Conservation (phyloP, 2,329 filamentous ascomycete species). For the Macrophomina tecta region DNA sequence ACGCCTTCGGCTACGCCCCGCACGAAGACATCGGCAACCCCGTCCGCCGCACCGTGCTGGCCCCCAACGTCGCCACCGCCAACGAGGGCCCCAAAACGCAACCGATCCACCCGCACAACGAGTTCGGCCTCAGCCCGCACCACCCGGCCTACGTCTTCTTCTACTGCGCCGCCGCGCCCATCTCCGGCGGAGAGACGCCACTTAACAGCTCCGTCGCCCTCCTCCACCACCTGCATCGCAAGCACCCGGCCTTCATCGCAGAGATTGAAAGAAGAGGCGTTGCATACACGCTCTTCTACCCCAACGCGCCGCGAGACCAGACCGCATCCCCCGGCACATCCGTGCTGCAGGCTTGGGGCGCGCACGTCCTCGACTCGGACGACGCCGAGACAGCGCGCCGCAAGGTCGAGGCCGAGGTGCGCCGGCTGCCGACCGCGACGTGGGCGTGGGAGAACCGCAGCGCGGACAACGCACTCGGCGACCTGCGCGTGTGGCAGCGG, state of each 20-base stretch:
- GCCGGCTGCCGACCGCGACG: constrained; percentile 29
- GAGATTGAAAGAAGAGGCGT: constrained; percentile 29
- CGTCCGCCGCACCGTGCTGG: constrained; percentile 27
- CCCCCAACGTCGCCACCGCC: constrained; percentile 30
- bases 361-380: constrained; percentile 29
- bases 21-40: constrained; percentile 32
- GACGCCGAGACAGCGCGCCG: constrained; percentile 26
- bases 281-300: constrained; percentile 31
- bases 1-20: constrained; percentile 29
- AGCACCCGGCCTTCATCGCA: constrained; percentile 30
- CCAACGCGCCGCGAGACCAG: constrained; percentile 28
- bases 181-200: constrained; percentile 31
- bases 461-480: constrained; percentile 17
- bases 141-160: constrained; percentile 31
- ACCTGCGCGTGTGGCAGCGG: constrained; percentile 27
- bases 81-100: constrained; percentile 31
- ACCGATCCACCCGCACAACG: constrained; percentile 32
- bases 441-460: constrained; percentile 29
- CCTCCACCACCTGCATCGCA: constrained; percentile 26
- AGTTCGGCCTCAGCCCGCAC: constrained; percentile 31
- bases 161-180: constrained; percentile 27
- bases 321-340: constrained; percentile 28
- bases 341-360: constrained; percentile 30
- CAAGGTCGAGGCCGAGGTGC: constrained; percentile 30
- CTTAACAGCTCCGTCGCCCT: constrained; percentile 31